Base-by-base conservation (phyloP, 441 rosid species). In the Corymbia calophylla region DNA sequence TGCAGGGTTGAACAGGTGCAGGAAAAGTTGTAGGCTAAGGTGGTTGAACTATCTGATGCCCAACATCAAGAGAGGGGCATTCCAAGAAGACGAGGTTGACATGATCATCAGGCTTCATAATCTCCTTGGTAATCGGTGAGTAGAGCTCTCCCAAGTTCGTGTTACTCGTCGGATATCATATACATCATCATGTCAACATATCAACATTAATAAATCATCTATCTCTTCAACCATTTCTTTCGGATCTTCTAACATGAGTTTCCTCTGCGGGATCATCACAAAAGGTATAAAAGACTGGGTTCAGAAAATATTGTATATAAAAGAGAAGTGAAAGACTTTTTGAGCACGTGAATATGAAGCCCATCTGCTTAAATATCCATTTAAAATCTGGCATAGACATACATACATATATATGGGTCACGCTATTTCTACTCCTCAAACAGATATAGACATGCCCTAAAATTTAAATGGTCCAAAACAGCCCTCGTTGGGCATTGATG, bases 31-130 rank as follows among this genome's bases (percentile, higher is more conserved):
- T 29, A 60, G 90, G 39, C 55, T 89, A 58, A 87, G 90, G 88
- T 87, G 90, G 90, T 87, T 89, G 88, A 89, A 89, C 86, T 89
- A 89, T 77, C 66, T 89, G 39, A 53, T 39, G 23, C 90, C 90
- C 14, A 68, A 47, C 44, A 89, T 70, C 53, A 89, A 87, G 88
- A 89, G 90, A 87, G 90, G 90, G 29, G 56, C 55, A 35, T 89
- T 89, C 48, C 39, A 77, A 17, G 90, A 73, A 3, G 90, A 89
- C 54, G 90, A 89, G 88, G 82, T 73, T 18, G 90, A 89, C 86
- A 39, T 87, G 87, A 86, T 89, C n/a, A 53, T 70, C 86, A 87
- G 87, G 35, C 88, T 86, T 87, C 88, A 68, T 3, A 86, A 87
- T 25, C 88, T 89, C 48, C 29, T 86, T 21, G 90, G 90, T 32